Evolutionary conservation across 305 asterid genomes (phyloP).

Genomic region (Fraxinus albicans): DNA sequence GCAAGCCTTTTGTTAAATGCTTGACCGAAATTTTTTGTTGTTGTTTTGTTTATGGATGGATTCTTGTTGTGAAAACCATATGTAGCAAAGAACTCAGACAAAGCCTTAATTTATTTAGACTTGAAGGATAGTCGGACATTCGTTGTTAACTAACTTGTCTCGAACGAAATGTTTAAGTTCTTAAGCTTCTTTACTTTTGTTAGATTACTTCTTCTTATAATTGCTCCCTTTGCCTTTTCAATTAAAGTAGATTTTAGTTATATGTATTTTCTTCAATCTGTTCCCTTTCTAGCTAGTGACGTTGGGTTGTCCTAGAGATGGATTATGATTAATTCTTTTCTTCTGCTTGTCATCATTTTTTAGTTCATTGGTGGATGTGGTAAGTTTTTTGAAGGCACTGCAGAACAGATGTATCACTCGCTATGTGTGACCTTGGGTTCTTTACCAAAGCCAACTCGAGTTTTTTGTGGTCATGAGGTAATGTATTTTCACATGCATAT

Average conservation of each 20-base stretch:
- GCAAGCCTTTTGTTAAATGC: background rate
- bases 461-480: slow-evolving; percentile 97
- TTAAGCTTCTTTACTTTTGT: background rate
- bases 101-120: background rate
- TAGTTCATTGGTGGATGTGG: slow-evolving; percentile 94
- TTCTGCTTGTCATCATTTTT: slow-evolving; percentile 16
- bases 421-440: slow-evolving; percentile 78
- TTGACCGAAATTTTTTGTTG: background rate
- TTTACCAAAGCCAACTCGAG: slow-evolving; percentile 85
- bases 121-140: background rate
- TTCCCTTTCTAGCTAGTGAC: background rate
- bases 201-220: background rate
- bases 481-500: slow-evolving; percentile 10
- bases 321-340: background rate
- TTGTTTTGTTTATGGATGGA: background rate
- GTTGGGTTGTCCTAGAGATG: background rate
- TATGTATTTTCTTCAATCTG: background rate
- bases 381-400: slow-evolving; percentile 91
- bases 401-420: slow-evolving; percentile 91
- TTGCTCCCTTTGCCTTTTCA: background rate
- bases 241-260: background rate
- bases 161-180: background rate
- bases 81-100: background rate
- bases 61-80: background rate
- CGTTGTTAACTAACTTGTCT: background rate